Percentiles rank a stretch among this genome's conserved stretches.
Evolutionary conservation across 345 rosid species (phyloP).

Genomic region (Hibiscus syriacus): DNA sequence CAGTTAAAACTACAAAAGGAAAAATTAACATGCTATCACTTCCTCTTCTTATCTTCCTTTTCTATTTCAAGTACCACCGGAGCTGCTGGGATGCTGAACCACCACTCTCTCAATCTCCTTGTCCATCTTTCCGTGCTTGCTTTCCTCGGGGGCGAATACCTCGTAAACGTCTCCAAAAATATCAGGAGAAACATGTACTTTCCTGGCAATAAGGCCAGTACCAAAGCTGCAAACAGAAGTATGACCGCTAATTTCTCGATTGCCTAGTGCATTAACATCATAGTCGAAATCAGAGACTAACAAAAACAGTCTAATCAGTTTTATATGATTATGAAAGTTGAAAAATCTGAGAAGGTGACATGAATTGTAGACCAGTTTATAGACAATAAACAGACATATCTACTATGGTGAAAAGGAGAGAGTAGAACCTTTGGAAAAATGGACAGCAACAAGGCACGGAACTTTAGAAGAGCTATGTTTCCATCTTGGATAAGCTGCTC

Average conservation of each 20-base stretch:
- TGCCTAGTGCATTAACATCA: constrained; percentile 39
- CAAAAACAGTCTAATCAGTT: neutral
- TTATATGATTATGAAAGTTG: neutral
- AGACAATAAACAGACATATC: neutral
- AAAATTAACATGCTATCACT: constrained; percentile 15
- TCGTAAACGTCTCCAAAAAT: constrained; percentile 68
- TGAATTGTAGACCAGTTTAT: neutral
- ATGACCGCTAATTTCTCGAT: constrained; percentile 60
- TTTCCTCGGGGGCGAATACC: constrained; percentile 70
- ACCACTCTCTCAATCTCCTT: constrained; percentile 95
- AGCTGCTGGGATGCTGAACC: constrained; percentile 97
- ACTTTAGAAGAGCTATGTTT: constrained; percentile 73
- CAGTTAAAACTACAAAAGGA: neutral
- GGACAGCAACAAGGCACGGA: constrained; percentile 67
- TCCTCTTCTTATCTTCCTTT: constrained; percentile 64
- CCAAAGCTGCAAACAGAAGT: constrained; percentile 42
- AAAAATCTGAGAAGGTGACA: neutral
- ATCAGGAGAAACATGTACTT: constrained; percentile 44
- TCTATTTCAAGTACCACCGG: constrained; percentile 70
- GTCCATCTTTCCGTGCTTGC: constrained; percentile 59
- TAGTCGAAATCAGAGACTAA: neutral
- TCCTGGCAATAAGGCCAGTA: constrained; percentile 45
- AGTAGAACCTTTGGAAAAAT: constrained; percentile 65
- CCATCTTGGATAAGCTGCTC: constrained; percentile 82
- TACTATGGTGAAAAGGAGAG: neutral